phyloP scores from a whole-genome alignment of 2,329 filamentous ascomycete genomes.

The Alternaria infectoria region DNA sequence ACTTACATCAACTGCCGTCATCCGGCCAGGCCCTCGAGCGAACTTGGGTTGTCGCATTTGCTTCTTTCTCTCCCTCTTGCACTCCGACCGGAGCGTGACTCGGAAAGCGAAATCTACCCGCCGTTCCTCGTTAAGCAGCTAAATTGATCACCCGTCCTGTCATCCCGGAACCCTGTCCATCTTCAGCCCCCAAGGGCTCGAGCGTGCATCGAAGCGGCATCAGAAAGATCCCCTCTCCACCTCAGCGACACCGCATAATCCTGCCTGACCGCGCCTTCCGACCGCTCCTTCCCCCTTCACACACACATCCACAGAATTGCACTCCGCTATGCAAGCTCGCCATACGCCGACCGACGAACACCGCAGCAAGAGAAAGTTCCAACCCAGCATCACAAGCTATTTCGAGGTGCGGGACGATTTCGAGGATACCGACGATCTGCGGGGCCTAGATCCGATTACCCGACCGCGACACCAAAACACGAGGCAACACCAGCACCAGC shows the following conservation, averaged over 20 bases:
- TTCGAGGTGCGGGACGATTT: conserved; percentile 41
- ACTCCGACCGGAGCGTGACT: conserved; percentile 1
- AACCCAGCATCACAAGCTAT: conserved; percentile 54
- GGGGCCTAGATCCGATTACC: conserved; percentile 37
- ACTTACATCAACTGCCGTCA: conserved; percentile 16
- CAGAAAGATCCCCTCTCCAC: conserved; percentile 23
- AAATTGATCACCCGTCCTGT: conserved; percentile 28
- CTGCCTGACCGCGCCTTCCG: neutral
- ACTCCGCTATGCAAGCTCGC: conserved; percentile 18
- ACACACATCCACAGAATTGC: neutral
- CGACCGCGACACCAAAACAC: conserved; percentile 26
- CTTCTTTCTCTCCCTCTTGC: neutral
- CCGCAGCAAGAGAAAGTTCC: conserved; percentile 52
- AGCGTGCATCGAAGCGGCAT: conserved; percentile 29
- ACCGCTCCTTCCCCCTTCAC: neutral
- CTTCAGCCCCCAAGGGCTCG: conserved; percentile 22
- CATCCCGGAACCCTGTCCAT: conserved; percentile 19
- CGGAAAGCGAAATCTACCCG: conserved; percentile 20
- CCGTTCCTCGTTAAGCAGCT: conserved; percentile 20
- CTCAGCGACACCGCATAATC: conserved; percentile 5
- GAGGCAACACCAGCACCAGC: conserved; percentile 11
- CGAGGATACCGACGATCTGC: conserved; percentile 31
- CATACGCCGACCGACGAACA: conserved; percentile 31
- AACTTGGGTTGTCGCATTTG: neutral
- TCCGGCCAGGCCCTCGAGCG: neutral